Conservation (phyloP, 2,329 filamentous ascomycete species). For the Cercospora berteroae region DNA sequence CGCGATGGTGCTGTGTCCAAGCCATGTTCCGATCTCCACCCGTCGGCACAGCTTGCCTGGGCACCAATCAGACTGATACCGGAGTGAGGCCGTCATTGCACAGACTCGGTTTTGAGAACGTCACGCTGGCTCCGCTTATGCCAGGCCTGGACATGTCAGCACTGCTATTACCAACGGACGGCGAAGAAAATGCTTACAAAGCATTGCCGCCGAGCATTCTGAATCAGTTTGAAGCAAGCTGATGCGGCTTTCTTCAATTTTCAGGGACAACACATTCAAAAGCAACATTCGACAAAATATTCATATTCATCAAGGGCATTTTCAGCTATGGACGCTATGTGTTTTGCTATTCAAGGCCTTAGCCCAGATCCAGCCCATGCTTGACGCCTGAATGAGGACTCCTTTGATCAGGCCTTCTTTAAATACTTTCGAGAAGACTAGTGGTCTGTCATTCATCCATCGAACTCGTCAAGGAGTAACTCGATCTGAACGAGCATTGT, state of each 20-base stretch:
- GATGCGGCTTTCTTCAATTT: not conserved
- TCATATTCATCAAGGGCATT: not conserved
- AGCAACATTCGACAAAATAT: not conserved
- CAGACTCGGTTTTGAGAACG: not conserved
- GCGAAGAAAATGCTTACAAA: not conserved
- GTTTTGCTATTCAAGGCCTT: not conserved
- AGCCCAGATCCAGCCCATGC: not conserved
- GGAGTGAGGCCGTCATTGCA: not conserved
- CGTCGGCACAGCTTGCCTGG: not conserved
- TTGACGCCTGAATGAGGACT: not conserved
- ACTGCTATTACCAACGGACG: not conserved
- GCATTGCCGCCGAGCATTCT: not conserved
- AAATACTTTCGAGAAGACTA: not conserved
- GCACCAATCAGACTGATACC: not conserved
- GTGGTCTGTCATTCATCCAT: not conserved
- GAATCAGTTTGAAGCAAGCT: not conserved
- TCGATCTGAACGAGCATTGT: not conserved
- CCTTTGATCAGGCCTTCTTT: not conserved
- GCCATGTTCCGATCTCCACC: not conserved
- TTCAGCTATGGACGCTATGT: not conserved
- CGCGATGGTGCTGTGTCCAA: not conserved
- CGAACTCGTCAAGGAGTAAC: not conserved
- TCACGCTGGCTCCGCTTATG: not conserved
- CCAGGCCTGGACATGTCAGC: not conserved
- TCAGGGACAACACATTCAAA: not conserved